Evolutionary conservation across 1,284 basidiomycete species (phyloP), one percentile per base, ranked within the genome.

Genomic region (Waitea zeae): DNA sequence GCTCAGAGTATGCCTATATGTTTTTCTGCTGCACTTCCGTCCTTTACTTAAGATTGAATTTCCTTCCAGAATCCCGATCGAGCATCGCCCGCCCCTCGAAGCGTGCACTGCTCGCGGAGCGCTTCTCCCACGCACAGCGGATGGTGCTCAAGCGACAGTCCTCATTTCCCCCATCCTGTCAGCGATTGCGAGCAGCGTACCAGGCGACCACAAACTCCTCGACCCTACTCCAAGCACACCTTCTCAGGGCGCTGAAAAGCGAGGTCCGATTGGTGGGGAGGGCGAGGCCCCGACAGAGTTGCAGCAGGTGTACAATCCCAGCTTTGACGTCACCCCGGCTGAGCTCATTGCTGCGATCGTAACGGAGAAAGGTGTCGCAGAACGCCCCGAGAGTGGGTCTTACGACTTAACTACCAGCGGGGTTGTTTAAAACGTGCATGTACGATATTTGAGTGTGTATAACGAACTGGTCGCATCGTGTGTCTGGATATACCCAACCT

Each of bases 251-350:
- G 22, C 22, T 7, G 22, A 26, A n/a, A 26, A 7, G 22, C 7
- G n/a, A n/a, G 22, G 22, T 26, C 22, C 22, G 22, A 26, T 26
- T n/a, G 22, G 22, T n/a, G 22, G 22, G 7, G 22, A 26, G 22
- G 22, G 22, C 22, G 22, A 26, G 22, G 22, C n/a, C 22, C 7
- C 7, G 7, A n/a, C 7, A 26, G 70, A 64, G 3, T 56, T 82
- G 12, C 56, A 65, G 37, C 70, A 62, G 36, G 70, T 90, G 6
- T 89, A 90, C 54, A 95, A 93, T 53, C 88, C 89, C 3, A 83
- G 80, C 41, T 95, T 93, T 52, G 89, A 93, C 49, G 87, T 95
- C 12, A 93, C 89, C 0, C 88, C 89, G 1, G 83, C 87, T 1
- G 77, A 83, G 42, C 54, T 75, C 31, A 81, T 81, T 38, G 73